phyloP scores from a whole-genome alignment of 1,139 yeast species.

The Candida gigantensis region DNA sequence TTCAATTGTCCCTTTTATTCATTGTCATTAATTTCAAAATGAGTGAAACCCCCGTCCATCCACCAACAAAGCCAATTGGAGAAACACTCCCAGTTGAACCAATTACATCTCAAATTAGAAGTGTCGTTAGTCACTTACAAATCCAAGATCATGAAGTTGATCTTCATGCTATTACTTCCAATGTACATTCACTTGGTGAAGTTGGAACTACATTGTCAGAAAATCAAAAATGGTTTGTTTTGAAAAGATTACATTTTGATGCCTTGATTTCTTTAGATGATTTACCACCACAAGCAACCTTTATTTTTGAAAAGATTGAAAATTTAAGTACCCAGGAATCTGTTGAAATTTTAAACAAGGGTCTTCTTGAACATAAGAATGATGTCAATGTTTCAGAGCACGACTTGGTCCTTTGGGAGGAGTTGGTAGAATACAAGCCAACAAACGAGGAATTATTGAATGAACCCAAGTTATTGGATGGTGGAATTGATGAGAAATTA shows the following conservation, averaged over 20 bases:
- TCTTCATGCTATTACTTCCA: conserved; percentile 21
- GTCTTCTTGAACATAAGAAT: conserved; percentile 20
- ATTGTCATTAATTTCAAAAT: no score
- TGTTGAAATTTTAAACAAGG: conserved; percentile 19
- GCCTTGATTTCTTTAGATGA: conserved; percentile 26
- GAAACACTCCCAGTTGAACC: not conserved
- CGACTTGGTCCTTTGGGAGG: conserved; percentile 26
- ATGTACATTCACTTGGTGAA: conserved; percentile 22
- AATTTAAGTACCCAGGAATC: conserved; percentile 24
- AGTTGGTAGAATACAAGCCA: conserved; percentile 15
- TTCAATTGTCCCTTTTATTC: no score
- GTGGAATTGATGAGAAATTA: not conserved
- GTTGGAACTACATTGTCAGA: conserved; percentile 26
- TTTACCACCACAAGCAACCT: no score
- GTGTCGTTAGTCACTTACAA: conserved; percentile 1
- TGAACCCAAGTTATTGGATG: not conserved
- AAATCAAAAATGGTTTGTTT: conserved; percentile 28
- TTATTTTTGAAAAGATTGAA: conserved; percentile 26
- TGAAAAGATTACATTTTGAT: conserved; percentile 29
- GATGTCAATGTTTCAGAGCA: conserved; percentile 39
- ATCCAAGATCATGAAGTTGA: conserved; percentile 21
- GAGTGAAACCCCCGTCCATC: not conserved
- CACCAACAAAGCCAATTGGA: not conserved
- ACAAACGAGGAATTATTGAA: not conserved
- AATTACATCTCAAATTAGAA: not conserved